Evolutionary conservation across 495 filamentous ascomycete species (phyloP), one percentile per base, ranked within the genome.

Genomic region (Penicillium bialowiezense): DNA sequence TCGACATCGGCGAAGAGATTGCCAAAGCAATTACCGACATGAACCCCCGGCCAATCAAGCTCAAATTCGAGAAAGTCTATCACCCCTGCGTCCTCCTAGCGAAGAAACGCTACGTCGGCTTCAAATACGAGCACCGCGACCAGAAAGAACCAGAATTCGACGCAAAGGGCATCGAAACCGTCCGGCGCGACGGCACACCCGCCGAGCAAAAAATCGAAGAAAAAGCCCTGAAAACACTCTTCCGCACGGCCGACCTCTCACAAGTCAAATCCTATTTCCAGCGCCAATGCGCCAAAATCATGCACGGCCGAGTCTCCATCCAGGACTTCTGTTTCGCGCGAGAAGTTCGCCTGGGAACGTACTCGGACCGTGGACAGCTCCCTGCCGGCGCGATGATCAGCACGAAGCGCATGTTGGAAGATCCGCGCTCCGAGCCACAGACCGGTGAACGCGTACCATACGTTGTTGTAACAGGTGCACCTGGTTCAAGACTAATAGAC

Each of bases 61-160:
- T 98, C 50, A 96, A 97, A 63, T 97, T 98, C 59, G 95, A 98
- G 68, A 98, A 98, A 59, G 93, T 98, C 10, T 98, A 98, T 65
- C 85, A 90, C 43, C 95, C 93, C 0, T 97, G 91, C 59, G 83
- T 97, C 1, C 79, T 98, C 3, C 80, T 98, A 0, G 90, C 95
- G 19, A 98, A 97, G 73, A 98, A 98, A 67, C 88, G 93, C 31
- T 98, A 98, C 60, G 95, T 97, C 29, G 93, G 93, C 18, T 97
- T 95, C 75, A 97, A 95, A 63, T 98, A 95, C 69, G 93, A 98
- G 62, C 80, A 78, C 51, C 81, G 79, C 20, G 69, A 78, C 14
- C 92, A 98, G 62, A 73, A 65, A 15, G 83, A 88, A 52, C 95
- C 93, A 17, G 90, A 95, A 15, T 97, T 98, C 53, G 93, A 98